Evolutionary conservation across 2,329 filamentous ascomycete genomes (phyloP), one percentile per base, ranked within the genome.

Genomic region (Venturia pyrina): DNA sequence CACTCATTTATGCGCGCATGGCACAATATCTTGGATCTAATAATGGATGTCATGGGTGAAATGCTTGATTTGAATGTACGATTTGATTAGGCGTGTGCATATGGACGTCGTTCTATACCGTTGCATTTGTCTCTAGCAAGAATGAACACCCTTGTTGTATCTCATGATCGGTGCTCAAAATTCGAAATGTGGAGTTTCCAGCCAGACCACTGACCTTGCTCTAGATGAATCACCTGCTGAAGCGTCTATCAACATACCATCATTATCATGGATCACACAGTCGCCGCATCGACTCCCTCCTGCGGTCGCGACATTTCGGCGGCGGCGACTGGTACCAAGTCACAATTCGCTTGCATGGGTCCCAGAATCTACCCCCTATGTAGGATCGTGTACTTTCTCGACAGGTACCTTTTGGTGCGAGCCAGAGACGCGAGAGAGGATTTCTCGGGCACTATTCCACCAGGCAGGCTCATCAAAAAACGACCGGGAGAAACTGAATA

Each of bases 91-190:
- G 53, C 53, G 40, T 59, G 24, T 34, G 43, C 62, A 53, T 50
- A n/a, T 4, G 41, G 41, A 21, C 53, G 57, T 56, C 64, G 64
- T 65, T 65, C 40, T 43, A 65, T 62, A 65, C 56, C 56, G 62
- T 62, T 13, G 56, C 62, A 24, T 59, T 57, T 34, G 53, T 59
- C 32, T 59, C 15, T 59, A 59, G 53, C 28, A 59, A 59, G 28
- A 37, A 59, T 59, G 15, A 34, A 59, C 21, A 17, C 21, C 15
- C 53, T 40, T n/a, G 24, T 37, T 59, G 53, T 59, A n/a, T 17
- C 53, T 37, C 24, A 37, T 37, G 3, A 34, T 37, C 48, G 48
- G n/a, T 21, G 7, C 50, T 56, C 50, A 56, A 13, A 34, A 5
- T 5, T 56, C 24, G 21, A 56, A 24, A 56, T 1, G 21, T 59